Evolutionary conservation across 2,329 filamentous ascomycete genomes (phyloP).

Genomic region (Penicillium sp.): DNA sequence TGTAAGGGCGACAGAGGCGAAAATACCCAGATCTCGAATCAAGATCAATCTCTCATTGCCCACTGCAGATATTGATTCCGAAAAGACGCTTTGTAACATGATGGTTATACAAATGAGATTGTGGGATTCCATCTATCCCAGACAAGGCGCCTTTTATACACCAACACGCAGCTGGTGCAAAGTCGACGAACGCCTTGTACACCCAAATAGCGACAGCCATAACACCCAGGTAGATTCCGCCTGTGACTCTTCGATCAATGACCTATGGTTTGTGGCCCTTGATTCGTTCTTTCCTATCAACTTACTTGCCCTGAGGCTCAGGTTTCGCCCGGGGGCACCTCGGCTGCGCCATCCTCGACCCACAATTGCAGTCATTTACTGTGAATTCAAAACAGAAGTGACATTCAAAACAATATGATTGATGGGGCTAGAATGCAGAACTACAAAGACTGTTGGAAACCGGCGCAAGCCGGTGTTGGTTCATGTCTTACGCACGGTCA

Average conservation of each 20-base stretch:
- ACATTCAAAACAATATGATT: background rate
- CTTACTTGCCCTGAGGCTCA: background rate
- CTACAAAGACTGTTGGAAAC: background rate
- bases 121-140: background rate
- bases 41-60: background rate
- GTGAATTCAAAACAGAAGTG: background rate
- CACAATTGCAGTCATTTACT: background rate
- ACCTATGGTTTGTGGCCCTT: background rate
- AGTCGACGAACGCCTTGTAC: background rate
- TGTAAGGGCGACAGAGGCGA: background rate
- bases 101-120: background rate
- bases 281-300: background rate
- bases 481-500: background rate
- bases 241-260: background rate
- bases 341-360: background rate
- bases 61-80: background rate
- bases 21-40: background rate
- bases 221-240: background rate
- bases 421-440: background rate
- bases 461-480: background rate
- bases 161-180: background rate
- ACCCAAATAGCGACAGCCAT: background rate
- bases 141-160: background rate
- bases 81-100: slow-evolving; percentile 1
- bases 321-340: background rate